Base-by-base conservation (phyloP, 73 alveolate genomes). In the Tetrahymena borealis region DNA sequence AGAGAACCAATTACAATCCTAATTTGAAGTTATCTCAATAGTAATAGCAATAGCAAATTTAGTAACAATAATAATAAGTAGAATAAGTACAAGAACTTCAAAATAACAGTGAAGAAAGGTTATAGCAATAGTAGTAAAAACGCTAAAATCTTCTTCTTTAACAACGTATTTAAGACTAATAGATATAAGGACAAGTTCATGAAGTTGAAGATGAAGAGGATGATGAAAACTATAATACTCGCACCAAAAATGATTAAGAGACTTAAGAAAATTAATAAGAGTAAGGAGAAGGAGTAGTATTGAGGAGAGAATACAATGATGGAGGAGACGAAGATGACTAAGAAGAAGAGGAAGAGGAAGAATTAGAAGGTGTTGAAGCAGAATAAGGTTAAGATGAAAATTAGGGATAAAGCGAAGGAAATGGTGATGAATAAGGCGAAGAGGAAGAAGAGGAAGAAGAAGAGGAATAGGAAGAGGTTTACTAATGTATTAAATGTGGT, bases 401-500 rank as follows among this genome's bases (percentile, higher is more conserved):
- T 1, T 60, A 60, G 31, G 36, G 28, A 60, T 20, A 60, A 60
- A 60, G 28, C 10, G 85, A 60, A 60, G 85, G 28, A 60, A n/a
- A n/a, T n/a, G 85, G 85, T 60, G 85, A 60, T 7, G 5, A 60
- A 35, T 35, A 24, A 4, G 85, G 18, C 9, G 85, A 60, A 6
- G 85, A n/a, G 28, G 85, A 60, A 18, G 78, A 41, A 31, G 85
- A 60, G 1, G 85, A 60, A 35, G 85, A 60, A 60, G 79, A 42
- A 42, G 85, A 60, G 10, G 85, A 60, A 24, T 60, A 60, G 28
- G 85, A 60, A 1, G 85, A 60, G 28, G 28, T 60, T 10, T n/a
- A 60, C 31, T 1, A 93, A 32, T 93, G 95, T 37, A 38, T 43
- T 39, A 93, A 93, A 42, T 93, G 95, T 85, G 92, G 93, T 28